These are phyloP conservation scores for Nicotiana tomentosiformis DNA, from an alignment of 257 asterid species.

Conservation along the genomic window DNA sequence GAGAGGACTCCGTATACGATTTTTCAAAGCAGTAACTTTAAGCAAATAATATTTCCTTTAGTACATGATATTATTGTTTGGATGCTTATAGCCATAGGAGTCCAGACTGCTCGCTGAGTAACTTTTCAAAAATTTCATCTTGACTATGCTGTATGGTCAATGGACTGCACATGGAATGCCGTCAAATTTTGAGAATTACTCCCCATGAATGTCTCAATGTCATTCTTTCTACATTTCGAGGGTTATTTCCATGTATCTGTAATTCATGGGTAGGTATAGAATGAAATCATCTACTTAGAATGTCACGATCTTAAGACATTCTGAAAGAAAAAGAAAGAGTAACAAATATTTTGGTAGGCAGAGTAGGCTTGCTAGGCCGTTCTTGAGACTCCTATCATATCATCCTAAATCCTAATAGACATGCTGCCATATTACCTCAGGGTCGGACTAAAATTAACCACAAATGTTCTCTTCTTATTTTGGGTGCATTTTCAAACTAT, in stretches of 20 bases:
- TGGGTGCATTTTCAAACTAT: neutral
- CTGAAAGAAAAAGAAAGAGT: neutral
- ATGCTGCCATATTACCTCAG: too few species aligned
- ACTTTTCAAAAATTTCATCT: neutral
- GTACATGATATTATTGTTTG: neutral
- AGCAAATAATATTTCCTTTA: neutral
- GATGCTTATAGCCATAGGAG: neutral
- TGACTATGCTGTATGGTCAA: neutral
- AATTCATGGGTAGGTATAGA: neutral
- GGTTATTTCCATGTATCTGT: neutral
- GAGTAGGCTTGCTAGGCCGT: neutral
- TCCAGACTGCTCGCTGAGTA: neutral
- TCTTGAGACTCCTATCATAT: neutral
- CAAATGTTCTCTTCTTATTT: neutral
- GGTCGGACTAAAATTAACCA: neutral
- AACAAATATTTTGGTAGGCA: neutral
- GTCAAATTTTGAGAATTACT: neutral
- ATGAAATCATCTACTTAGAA: neutral
- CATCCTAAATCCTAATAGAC: neutral
- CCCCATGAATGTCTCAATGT: neutral
- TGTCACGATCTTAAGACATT: neutral
- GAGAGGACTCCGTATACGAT: conserved; percentile 21
- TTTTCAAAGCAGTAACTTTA: conserved; percentile 24
- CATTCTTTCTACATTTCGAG: neutral
- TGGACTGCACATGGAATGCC: neutral